Evolutionary conservation across 2,329 filamentous ascomycete species (phyloP).

Genomic region (Chrysosporium keratinophilum): DNA sequence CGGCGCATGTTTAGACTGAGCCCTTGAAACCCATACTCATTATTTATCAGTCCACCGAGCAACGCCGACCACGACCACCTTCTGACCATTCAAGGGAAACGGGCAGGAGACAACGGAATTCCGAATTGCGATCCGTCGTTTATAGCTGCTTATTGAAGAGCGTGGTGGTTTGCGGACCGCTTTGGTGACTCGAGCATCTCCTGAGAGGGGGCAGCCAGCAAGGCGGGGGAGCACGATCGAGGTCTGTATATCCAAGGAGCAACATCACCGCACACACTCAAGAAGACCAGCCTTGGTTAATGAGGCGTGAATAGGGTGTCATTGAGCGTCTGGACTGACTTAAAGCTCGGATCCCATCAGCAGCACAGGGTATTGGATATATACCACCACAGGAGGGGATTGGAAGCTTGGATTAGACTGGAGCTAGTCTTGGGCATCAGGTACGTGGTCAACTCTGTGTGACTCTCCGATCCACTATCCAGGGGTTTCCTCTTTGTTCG

Average conservation of each 20-base stretch:
- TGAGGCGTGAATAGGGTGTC: not conserved
- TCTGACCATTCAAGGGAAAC: not conserved
- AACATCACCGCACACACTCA: not conserved
- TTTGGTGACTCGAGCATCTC: not conserved
- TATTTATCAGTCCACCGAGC: not conserved
- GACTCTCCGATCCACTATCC: not conserved
- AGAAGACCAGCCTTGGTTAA: not conserved
- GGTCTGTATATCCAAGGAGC: not conserved
- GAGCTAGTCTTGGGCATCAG: not conserved
- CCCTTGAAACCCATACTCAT: constrained; percentile 8
- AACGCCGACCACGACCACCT: not conserved
- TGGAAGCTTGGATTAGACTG: constrained; percentile 1
- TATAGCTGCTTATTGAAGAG: not conserved
- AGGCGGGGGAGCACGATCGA: constrained; percentile 3
- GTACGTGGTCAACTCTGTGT: constrained; percentile 7
- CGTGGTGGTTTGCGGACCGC: not conserved
- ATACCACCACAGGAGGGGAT: not conserved
- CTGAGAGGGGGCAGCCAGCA: not conserved
- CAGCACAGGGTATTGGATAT: not conserved
- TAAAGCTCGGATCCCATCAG: not conserved
- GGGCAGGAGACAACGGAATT: not conserved
- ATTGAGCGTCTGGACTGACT: not conserved
- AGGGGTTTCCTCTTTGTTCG: constrained; percentile 2
- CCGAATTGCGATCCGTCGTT: not conserved
- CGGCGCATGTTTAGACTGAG: constrained; percentile 9